Conservation (phyloP, 2,329 filamentous ascomycete species). For the Ceratocystis diversiconidia region DNA sequence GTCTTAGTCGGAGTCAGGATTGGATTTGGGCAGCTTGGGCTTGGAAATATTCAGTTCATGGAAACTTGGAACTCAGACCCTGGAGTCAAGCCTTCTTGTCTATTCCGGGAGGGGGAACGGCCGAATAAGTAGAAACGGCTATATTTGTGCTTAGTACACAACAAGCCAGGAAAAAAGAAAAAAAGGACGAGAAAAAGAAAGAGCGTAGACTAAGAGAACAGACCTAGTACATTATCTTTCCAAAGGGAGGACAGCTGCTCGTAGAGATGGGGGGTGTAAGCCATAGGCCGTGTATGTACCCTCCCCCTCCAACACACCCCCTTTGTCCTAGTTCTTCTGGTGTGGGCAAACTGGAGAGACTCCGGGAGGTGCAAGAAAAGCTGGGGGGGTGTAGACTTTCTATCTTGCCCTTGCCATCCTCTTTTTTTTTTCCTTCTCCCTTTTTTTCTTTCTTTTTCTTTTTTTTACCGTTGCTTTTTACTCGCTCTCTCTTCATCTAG, state of each 20-base stretch:
- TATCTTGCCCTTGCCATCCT: not conserved
- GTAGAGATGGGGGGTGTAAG: not conserved
- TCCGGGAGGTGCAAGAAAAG: constrained; percentile 2
- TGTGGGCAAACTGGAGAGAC: not conserved
- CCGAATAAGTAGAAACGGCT: constrained; percentile 6
- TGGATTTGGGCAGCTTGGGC: not conserved
- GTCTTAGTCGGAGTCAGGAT: not conserved
- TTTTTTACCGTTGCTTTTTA: not conserved
- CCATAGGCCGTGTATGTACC: not conserved
- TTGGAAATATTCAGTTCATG: not conserved
- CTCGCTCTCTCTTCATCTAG: not conserved
- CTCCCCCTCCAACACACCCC: not conserved
- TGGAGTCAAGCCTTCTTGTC: constrained; percentile 3
- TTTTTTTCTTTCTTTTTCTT: not conserved
- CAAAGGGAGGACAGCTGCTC: not conserved
- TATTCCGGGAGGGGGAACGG: constrained; percentile 7
- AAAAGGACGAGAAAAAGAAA: not conserved
- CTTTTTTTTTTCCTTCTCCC: not conserved
- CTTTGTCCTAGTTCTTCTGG: not conserved
- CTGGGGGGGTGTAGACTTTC: not conserved
- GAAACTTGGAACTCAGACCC: constrained; percentile 1
- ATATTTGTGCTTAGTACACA: not conserved
- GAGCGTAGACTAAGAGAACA: not conserved
- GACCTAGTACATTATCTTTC: not conserved
- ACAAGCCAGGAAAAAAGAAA: not conserved